Conservation (phyloP, 208 protist genomes). For the Wallacemonas sp. region DNA sequence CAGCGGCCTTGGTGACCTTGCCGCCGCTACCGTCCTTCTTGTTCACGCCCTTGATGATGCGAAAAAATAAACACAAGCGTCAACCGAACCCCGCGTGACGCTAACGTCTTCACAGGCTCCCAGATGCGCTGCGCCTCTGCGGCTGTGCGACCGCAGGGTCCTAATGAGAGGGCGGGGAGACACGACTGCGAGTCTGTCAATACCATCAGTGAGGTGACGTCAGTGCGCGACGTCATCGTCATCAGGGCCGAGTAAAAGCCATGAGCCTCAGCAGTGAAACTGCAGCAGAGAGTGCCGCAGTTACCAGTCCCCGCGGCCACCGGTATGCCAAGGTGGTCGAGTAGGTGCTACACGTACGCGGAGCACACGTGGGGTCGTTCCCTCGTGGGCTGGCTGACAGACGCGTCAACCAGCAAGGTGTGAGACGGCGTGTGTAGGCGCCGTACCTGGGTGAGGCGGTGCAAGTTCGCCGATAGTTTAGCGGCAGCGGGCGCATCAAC, state of each 20-base stretch:
- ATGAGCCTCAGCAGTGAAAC: not conserved
- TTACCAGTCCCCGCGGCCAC: not conserved
- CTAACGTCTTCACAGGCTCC: not conserved
- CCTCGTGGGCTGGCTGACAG: not conserved
- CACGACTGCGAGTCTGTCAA: not conserved
- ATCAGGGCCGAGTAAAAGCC: not conserved
- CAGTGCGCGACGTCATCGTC: not conserved
- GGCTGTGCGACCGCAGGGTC: not conserved
- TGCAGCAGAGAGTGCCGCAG: not conserved
- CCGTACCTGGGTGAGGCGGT: not conserved
- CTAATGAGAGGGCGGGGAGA: not conserved
- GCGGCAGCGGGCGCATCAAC: not conserved
- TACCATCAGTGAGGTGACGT: not conserved
- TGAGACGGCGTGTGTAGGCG: not conserved
- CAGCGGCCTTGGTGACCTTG: conserved; percentile 81
- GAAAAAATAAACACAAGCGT: not conserved
- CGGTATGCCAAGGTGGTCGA: not conserved
- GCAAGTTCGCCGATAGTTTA: not conserved
- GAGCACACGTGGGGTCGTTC: not conserved
- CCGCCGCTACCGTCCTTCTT: conserved; percentile 73
- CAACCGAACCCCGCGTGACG: not conserved
- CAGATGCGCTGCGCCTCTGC: not conserved
- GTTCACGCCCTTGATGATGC: conserved; percentile 27
- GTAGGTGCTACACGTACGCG: not conserved
- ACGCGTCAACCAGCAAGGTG: not conserved